A percentile compares a stretch with the other conserved stretches of the same genome.
Evolutionary conservation across 2,329 filamentous ascomycete genomes (phyloP).

Genomic region (Sporothrix protearum): DNA sequence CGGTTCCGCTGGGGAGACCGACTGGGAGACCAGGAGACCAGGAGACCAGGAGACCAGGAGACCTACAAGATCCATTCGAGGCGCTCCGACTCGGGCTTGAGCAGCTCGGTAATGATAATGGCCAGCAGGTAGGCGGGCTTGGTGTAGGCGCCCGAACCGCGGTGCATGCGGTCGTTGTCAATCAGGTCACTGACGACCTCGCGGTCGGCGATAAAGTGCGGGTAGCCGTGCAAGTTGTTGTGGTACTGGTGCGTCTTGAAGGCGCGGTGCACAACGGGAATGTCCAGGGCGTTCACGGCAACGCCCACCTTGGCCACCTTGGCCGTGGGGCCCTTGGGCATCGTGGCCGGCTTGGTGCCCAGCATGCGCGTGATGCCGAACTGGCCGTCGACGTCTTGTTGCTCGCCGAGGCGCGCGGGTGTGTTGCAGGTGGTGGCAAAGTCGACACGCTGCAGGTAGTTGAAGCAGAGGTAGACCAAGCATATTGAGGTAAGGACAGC

Average conservation of each 20-base stretch:
- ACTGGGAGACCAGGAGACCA: neutral
- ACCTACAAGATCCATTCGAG: conserved; percentile 40
- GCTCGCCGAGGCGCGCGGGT: conserved; percentile 10
- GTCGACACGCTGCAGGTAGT: conserved; percentile 26
- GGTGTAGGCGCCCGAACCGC: conserved; percentile 36
- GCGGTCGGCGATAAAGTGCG: conserved; percentile 36
- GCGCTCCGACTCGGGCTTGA: conserved; percentile 39
- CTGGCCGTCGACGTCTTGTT: conserved; percentile 8
- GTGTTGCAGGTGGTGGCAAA: conserved; percentile 18
- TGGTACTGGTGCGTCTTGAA: conserved; percentile 38
- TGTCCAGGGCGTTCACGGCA: conserved; percentile 33
- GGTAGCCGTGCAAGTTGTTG: conserved; percentile 37
- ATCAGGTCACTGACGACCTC: conserved; percentile 35
- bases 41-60: too few species aligned
- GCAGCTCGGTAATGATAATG: conserved; percentile 39
- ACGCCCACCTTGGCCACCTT: conserved; percentile 30
- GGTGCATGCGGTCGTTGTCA: conserved; percentile 31
- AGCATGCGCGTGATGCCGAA: conserved; percentile 23
- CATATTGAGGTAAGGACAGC: conserved; percentile 21
- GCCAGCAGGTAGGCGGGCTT: conserved; percentile 41
- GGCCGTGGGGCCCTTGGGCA: conserved; percentile 18
- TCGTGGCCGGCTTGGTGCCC: conserved; percentile 12
- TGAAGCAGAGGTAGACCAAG: conserved; percentile 27
- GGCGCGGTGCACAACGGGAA: conserved; percentile 33
- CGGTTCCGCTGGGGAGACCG: neutral